Evolutionary conservation across 2,329 filamentous ascomycete species (phyloP).

Genomic region (Neonectria neomacrospora): DNA sequence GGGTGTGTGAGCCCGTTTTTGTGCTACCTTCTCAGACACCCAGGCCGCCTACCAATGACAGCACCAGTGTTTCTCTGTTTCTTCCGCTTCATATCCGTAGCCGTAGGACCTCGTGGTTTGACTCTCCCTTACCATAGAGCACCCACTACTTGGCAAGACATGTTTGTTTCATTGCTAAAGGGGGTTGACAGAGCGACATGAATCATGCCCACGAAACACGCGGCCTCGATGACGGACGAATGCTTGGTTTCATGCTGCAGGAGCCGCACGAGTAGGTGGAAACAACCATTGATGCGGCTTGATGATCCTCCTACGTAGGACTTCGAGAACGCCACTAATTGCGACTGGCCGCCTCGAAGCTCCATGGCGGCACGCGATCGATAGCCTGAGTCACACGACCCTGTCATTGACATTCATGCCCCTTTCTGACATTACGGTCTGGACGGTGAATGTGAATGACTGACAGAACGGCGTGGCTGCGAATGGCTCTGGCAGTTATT

Average conservation of each 20-base stretch:
- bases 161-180: background rate
- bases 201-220: conserved; percentile 1
- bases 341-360: conserved; percentile 1
- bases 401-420: conserved; percentile 15
- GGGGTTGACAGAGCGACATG: background rate
- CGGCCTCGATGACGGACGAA: background rate
- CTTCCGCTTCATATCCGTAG: background rate
- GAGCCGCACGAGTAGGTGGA: background rate
- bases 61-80: background rate
- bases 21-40: background rate
- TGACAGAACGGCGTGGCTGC: background rate
- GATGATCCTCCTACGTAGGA: background rate
- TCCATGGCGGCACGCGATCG: conserved; percentile 38
- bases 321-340: conserved; percentile 15
- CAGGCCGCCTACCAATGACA: too few relatives aligned
- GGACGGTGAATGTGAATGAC: background rate
- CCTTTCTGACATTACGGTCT: conserved; percentile 13
- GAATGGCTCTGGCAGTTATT: background rate
- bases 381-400: conserved; percentile 29
- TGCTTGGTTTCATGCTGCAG: background rate
- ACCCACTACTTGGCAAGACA: background rate
- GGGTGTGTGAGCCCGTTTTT: background rate
- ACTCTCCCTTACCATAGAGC: background rate
- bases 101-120: background rate
- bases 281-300: background rate